These are phyloP conservation scores for Plectosphaerella plurivora DNA, from an alignment of 2,329 filamentous ascomycete genomes.

Conservation along the genomic window DNA sequence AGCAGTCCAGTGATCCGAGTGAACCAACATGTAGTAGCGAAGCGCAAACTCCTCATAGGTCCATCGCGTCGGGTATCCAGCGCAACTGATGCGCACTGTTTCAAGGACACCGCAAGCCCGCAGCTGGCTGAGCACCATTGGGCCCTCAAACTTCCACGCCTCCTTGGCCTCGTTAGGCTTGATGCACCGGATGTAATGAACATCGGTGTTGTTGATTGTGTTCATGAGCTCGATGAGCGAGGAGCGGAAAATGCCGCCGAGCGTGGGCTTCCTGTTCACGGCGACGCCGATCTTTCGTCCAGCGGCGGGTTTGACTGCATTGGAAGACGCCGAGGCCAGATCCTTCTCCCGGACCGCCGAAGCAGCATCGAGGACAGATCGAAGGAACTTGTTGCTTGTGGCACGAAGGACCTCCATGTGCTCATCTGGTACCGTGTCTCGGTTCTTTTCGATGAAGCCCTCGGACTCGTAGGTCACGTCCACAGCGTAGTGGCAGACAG, in stretches of 20 bases:
- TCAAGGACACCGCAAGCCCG: constrained; percentile 98
- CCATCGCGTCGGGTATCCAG: constrained; percentile 96
- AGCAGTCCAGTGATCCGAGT: constrained; percentile 83
- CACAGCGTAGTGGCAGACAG: constrained; percentile 95
- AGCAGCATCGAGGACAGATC: constrained; percentile 79
- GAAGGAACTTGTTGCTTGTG: constrained; percentile 81
- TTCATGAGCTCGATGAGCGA: constrained; percentile 97
- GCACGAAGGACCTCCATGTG: constrained; percentile 89
- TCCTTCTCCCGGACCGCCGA: constrained; percentile 89
- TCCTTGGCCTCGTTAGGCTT: constrained; percentile 98
- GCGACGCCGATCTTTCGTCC: constrained; percentile 87
- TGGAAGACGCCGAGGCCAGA: constrained; percentile 55
- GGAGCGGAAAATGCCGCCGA: constrained; percentile 98
- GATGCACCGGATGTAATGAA: constrained; percentile 98
- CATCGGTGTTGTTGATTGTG: constrained; percentile 96
- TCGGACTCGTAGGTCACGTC: constrained; percentile 99
- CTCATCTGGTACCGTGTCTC: constrained; percentile 96
- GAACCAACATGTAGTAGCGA: constrained; percentile 96
- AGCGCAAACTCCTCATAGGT: constrained; percentile 98
- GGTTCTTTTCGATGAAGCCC: constrained; percentile 98
- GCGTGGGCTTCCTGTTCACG: constrained; percentile 91
- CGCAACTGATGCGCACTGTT: constrained; percentile 95
- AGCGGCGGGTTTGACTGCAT: constrained; percentile 73
- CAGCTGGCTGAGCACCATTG: constrained; percentile 96
- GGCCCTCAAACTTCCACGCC: constrained; percentile 96